Evolutionary conservation across 1,284 basidiomycete genomes (phyloP).

Genomic region (Naganishia sp.): DNA sequence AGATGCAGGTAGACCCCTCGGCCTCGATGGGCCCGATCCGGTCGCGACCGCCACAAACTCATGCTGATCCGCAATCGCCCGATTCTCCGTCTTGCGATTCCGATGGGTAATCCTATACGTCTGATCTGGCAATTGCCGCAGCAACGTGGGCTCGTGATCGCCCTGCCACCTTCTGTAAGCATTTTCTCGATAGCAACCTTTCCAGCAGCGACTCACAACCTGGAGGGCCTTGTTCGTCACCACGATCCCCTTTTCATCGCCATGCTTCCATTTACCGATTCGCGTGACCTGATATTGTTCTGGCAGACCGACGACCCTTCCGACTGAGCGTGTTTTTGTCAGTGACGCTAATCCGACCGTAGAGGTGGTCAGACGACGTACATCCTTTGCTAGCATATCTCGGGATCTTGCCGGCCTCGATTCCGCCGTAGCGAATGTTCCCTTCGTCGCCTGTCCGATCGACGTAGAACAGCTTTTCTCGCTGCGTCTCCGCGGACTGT

Average conservation of each 20-base stretch:
- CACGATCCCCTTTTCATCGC: constrained; percentile 16
- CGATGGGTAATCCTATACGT: constrained; percentile 28
- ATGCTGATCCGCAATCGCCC: constrained; percentile 14
- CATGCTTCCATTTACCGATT: constrained; percentile 17
- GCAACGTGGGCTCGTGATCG: constrained; percentile 33
- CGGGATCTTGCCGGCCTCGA: constrained; percentile 17
- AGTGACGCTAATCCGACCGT: not conserved
- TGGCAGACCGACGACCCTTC: constrained; percentile 28
- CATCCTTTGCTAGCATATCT: constrained; percentile 17
- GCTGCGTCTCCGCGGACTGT: not conserved
- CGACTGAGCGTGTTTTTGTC: constrained; percentile 6
- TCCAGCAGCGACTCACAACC: not conserved
- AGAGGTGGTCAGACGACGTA: not conserved
- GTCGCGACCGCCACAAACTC: constrained; percentile 22
- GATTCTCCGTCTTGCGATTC: constrained; percentile 6
- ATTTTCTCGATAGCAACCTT: not conserved
- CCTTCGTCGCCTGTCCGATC: constrained; percentile 27
- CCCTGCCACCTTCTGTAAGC: constrained; percentile 21
- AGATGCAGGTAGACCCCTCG: constrained; percentile 29
- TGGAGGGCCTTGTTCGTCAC: constrained; percentile 5
- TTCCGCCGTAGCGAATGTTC: constrained; percentile 14
- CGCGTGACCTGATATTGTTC: constrained; percentile 28
- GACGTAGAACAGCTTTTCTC: constrained; percentile 6
- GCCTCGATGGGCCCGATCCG: not conserved
- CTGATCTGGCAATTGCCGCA: constrained; percentile 35